Evolutionary conservation across 2,329 filamentous ascomycete genomes (phyloP).

Genomic region (Colletotrichum orbiculare): DNA sequence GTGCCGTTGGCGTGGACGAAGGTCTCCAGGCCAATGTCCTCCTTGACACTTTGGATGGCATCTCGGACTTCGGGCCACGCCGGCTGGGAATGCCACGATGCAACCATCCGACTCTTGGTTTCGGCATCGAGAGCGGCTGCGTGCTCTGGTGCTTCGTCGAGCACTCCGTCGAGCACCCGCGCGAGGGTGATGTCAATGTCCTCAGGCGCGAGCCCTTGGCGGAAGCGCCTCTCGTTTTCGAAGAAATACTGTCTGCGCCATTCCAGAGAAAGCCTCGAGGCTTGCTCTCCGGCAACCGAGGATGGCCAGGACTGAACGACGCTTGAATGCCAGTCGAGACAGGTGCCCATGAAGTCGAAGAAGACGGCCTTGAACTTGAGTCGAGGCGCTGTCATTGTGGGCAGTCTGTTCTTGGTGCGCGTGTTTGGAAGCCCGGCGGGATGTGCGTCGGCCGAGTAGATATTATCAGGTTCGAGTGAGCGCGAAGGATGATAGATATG

Average conservation of each 20-base stretch:
- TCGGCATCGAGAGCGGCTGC: slow-evolving; percentile 13
- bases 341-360: slow-evolving; percentile 70
- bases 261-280: slow-evolving; percentile 57
- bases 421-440: too few species aligned
- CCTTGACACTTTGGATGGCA: slow-evolving; percentile 52
- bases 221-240: slow-evolving; percentile 53
- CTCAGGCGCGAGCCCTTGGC: slow-evolving; percentile 49
- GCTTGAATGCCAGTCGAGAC: slow-evolving; percentile 63
- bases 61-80: slow-evolving; percentile 62
- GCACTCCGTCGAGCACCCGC: slow-evolving; percentile 50
- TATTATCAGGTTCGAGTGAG: too few species aligned
- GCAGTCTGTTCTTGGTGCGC: too few species aligned
- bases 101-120: slow-evolving; percentile 42
- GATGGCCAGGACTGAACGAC: slow-evolving; percentile 49
- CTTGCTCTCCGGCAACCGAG: slow-evolving; percentile 43
- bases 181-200: slow-evolving; percentile 64
- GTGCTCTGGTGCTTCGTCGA: slow-evolving; percentile 42
- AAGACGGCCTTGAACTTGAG: slow-evolving; percentile 56
- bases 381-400: too few species aligned
- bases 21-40: slow-evolving; percentile 51
- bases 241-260: slow-evolving; percentile 64
- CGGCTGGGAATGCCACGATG: slow-evolving; percentile 59
- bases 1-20: slow-evolving; percentile 67
- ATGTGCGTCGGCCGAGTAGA: too few species aligned
- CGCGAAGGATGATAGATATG: too few species aligned